These are phyloP conservation scores for Colletotrichum sp. DNA, from an alignment of 2,329 filamentous ascomycete species.

Conservation along the genomic window DNA sequence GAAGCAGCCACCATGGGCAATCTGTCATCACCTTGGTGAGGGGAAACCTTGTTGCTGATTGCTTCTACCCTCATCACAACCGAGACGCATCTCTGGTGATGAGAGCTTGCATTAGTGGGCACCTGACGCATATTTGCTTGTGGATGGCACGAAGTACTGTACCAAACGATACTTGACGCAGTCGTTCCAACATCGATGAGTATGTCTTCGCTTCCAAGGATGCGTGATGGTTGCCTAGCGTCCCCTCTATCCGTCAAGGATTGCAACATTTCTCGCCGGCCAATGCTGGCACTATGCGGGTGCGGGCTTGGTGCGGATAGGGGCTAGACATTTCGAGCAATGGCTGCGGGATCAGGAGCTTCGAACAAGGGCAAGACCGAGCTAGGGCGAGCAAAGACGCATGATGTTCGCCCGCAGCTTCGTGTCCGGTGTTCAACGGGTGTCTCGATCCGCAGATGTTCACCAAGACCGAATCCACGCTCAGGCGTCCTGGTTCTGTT, in stretches of 20 bases:
- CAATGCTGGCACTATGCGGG: not conserved
- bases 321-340: not conserved
- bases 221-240: not conserved
- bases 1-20: not conserved
- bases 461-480: not conserved
- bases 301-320: not conserved
- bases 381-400: not conserved
- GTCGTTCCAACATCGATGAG: not conserved
- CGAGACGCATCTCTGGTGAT: slow-evolving; percentile 6
- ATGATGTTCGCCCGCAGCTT: not conserved
- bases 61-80: not conserved
- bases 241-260: not conserved
- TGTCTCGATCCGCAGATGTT: slow-evolving; percentile 14
- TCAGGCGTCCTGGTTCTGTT: not conserved
- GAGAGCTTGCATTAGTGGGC: slow-evolving; percentile 14
- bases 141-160: slow-evolving; percentile 18
- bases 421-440: not conserved
- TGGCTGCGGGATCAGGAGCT: not conserved
- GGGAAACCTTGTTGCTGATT: not conserved
- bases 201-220: not conserved
- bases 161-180: slow-evolving; percentile 15
- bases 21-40: slow-evolving; percentile 1
- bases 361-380: not conserved
- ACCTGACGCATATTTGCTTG: not conserved
- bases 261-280: not conserved